Conservation (phyloP, 495 filamentous ascomycete species). For the Chaetomidium leptoderma region DNA sequence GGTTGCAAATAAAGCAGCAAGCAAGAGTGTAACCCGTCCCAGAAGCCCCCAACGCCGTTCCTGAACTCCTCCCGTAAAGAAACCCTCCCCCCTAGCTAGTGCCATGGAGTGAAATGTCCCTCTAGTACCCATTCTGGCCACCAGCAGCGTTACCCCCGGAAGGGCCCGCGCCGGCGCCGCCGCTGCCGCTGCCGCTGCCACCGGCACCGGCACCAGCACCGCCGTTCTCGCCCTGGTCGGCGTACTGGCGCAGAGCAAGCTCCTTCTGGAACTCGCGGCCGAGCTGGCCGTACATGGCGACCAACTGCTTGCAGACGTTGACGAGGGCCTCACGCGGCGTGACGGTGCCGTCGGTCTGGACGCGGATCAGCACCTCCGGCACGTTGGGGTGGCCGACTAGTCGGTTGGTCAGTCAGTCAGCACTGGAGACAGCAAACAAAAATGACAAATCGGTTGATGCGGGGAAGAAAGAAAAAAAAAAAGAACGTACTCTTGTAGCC, state of each 20-base stretch:
- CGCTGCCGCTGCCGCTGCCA: slow-evolving; percentile 32
- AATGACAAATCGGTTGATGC: not conserved
- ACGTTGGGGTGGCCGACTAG: slow-evolving; percentile 79
- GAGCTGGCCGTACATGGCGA: slow-evolving; percentile 69
- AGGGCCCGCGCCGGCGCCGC: slow-evolving; percentile 2
- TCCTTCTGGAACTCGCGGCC: slow-evolving; percentile 91
- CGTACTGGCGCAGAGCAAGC: slow-evolving; percentile 88
- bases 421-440: too few species aligned
- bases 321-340: slow-evolving; percentile 85
- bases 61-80: not conserved
- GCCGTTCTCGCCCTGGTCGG: slow-evolving; percentile 53
- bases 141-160: too few species aligned
- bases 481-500: slow-evolving; percentile 70
- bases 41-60: not conserved
- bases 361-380: slow-evolving; percentile 76
- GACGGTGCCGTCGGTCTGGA: slow-evolving; percentile 86
- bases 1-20: not conserved
- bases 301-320: slow-evolving; percentile 68
- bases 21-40: not conserved
- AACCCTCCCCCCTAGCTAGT: too few species aligned
- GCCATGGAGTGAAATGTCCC: too few species aligned
- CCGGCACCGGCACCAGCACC: slow-evolving; percentile 23
- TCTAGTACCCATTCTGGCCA: slow-evolving; percentile 7
- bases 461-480: not conserved
- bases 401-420: not conserved